A percentile compares a stretch with the other conserved stretches of the same genome.
These are phyloP conservation scores for Yamadazyma mexicana DNA, from an alignment of 1,139 yeast species.

Conservation along the genomic window DNA sequence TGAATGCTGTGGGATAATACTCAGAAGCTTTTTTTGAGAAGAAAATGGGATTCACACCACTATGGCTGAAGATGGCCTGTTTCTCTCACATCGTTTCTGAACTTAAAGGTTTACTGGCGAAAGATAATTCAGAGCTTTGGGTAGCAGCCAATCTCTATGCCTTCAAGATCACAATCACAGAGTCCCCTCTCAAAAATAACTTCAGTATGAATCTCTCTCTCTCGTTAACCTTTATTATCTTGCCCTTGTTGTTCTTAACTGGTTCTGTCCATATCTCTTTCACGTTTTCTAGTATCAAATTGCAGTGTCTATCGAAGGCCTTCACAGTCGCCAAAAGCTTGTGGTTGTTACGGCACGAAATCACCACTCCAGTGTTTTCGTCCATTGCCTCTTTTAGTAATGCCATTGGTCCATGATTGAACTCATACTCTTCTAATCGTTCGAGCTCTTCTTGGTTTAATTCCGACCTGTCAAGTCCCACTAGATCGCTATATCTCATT, in stretches of 20 bases:
- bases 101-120: no score
- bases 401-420: conserved; percentile 88
- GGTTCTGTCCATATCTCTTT: conserved; percentile 88
- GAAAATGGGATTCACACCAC: no score
- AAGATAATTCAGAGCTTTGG: no score
- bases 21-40: no score
- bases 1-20: no score
- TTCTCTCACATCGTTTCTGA: no score
- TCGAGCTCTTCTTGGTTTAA: conserved; percentile 77
- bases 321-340: conserved; percentile 86
- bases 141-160: no score
- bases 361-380: conserved; percentile 73
- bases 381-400: conserved; percentile 78
- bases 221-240: conserved; percentile 66
- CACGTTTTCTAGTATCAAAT: conserved; percentile 88
- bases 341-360: conserved; percentile 90
- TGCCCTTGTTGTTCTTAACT: conserved; percentile 64
- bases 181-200: conserved; percentile 92
- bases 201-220: conserved; percentile 87
- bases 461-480: conserved; percentile 76
- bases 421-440: conserved; percentile 86
- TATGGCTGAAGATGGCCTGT: no score
- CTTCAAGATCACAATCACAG: conserved; percentile 81
- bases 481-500: conserved; percentile 47
- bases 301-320: conserved; percentile 95